These are phyloP conservation scores for Solanum dulcamara DNA, from an alignment of 257 asterid species.

Conservation along the genomic window DNA sequence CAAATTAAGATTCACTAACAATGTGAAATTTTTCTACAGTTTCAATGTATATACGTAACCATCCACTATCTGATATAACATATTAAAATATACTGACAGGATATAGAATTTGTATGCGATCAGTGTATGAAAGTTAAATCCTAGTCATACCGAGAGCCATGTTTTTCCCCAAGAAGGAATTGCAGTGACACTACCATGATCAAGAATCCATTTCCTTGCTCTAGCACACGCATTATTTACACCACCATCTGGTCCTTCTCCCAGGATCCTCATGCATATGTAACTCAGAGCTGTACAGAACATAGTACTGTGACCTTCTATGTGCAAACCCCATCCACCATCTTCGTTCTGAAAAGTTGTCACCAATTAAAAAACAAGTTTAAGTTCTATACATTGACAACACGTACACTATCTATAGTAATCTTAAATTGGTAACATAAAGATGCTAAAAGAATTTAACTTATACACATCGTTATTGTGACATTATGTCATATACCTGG, in stretches of 20 bases:
- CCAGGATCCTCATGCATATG: constrained; percentile 60
- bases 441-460: neutral
- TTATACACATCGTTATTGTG: neutral
- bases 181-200: constrained; percentile 54
- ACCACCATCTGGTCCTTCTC: constrained; percentile 54
- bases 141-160: constrained; percentile 50
- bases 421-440: neutral
- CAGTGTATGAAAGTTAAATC: neutral
- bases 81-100: neutral
- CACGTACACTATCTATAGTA: neutral
- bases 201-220: constrained; percentile 80
- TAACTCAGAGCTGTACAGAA: constrained; percentile 56
- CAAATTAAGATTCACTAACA: no score
- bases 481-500: constrained; percentile 29
- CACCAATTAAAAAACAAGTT: neutral
- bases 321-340: constrained; percentile 81
- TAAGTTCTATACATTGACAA: neutral
- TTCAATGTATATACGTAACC: neutral
- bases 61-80: neutral
- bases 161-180: constrained; percentile 85
- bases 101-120: neutral
- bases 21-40: no score
- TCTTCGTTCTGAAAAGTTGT: constrained; percentile 42
- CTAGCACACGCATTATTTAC: constrained; percentile 34
- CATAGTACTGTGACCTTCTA: constrained; percentile 77